Base-by-base conservation (phyloP, 805 yeast genomes). In the Priceomyces haplophilus region DNA sequence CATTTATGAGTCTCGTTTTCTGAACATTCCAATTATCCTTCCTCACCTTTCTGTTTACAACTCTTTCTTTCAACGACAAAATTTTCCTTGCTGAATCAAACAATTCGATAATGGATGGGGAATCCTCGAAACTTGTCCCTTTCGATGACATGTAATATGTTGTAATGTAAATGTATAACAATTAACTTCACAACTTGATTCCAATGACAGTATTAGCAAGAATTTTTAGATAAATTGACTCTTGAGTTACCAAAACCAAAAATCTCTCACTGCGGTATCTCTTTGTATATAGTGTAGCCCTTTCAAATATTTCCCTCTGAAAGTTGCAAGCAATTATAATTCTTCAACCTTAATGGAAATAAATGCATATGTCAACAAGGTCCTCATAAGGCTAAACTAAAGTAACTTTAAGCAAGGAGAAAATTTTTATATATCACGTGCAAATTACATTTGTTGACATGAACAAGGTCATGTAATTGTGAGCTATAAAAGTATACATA, bases 71-170 rank as follows among this genome's bases (percentile, higher is more conserved):
- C 33, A 70, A 56, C 15, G 67, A 54, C 37, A 70, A 52, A 23
- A 70, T 54, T 43, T 62, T 65, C 46, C 64, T 67, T 7, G 74
- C 76, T 23, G 72, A 69, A 52, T 61, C 50, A 47, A 69, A 68
- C 29, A 70, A 65, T 49, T 70, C 75, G 47, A 59, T 56, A 16
- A 70, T 66, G 7, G 73, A 62, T 11, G 75, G 75, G 11, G 42
- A 42, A 19, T 40, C 40, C 29, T 44, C 44, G 36, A 41, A 31
- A 8, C 17, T 31, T 19, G 19, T 17, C 10, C 23, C 36, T 20
- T 34, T 29, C 20, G 44, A n/a, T 23, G 43, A 29, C 44, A 41
- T 41, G 25, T 19, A 19, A 29, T n/a, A n/a, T n/a, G n/a, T n/a
- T n/a, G n/a, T n/a, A n/a, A 16, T 37, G 30, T 27, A 20, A 20